Conservation (phyloP, 83 land plant genomes). For the Picea engelmannii region DNA sequence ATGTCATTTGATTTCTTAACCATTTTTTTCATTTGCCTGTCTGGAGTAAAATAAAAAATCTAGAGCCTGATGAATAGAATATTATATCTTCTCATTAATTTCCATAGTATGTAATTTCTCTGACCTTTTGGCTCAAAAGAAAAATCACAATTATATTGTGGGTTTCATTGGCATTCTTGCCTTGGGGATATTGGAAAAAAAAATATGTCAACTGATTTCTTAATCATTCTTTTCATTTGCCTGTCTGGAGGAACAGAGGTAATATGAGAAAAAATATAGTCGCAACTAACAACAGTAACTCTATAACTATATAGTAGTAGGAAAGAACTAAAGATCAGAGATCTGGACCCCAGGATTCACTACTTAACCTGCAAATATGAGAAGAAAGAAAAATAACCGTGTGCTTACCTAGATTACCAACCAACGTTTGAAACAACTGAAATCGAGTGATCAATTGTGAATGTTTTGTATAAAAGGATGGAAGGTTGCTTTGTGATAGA, state of each 20-base stretch:
- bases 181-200: not conserved
- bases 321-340: not conserved
- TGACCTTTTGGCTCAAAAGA: not conserved
- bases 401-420: no score
- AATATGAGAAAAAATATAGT: not conserved
- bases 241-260: not conserved
- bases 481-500: no score
- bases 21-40: no score
- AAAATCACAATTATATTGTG: not conserved
- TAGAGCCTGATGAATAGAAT: not conserved
- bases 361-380: not conserved
- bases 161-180: not conserved
- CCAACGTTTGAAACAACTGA: slow-evolving; percentile 70
- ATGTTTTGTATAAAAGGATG: slow-evolving; percentile 69
- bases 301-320: no score
- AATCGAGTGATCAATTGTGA: slow-evolving; percentile 67
- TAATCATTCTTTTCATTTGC: not conserved
- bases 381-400: not conserved
- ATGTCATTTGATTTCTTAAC: no score
- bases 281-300: not conserved
- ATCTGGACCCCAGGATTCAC: not conserved
- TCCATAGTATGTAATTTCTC: not conserved
- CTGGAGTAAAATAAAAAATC: not conserved
- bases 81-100: not conserved
- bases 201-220: no score